These are phyloP conservation scores for Cyclostephanos tholiformis DNA, from an alignment of 108 stramenopile species.

Conservation along the genomic window DNA sequence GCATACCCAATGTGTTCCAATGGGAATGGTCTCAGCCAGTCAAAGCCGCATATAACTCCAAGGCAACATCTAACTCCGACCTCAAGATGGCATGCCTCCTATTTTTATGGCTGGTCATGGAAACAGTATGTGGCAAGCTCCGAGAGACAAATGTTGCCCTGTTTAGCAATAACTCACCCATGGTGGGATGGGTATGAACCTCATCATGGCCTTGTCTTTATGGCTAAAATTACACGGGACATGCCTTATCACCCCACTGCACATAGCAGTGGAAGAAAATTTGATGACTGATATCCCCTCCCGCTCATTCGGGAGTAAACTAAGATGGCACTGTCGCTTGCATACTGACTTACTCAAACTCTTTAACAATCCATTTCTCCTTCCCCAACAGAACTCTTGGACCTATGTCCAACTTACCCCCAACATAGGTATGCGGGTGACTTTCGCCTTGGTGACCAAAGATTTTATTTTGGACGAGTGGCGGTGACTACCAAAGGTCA, in stretches of 20 bases:
- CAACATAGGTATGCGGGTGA: too few relatives aligned
- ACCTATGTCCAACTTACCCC: too few relatives aligned
- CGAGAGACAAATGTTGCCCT: neutral
- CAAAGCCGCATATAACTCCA: too few relatives aligned
- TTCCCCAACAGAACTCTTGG: constrained; percentile 19
- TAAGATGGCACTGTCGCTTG: constrained; percentile 1
- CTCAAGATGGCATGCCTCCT: too few relatives aligned
- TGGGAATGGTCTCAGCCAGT: too few relatives aligned
- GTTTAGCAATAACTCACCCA: too few relatives aligned
- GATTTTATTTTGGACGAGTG: constrained; percentile 19
- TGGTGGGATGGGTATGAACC: constrained; percentile 9
- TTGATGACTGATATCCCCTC: constrained; percentile 17
- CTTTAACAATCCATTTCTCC: neutral
- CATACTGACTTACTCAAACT: neutral
- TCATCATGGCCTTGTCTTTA: neutral
- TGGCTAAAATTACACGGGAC: neutral
- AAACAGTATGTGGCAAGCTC: too few relatives aligned
- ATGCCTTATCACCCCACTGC: constrained; percentile 10
- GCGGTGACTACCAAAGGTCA: constrained; percentile 16
- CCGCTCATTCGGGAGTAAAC: constrained; percentile 12
- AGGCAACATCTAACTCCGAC: too few relatives aligned
- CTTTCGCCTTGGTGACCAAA: constrained; percentile 17
- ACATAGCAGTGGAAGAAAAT: constrained; percentile 3
- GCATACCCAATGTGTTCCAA: too few relatives aligned
- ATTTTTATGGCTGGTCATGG: too few relatives aligned